Percentiles rank a stretch among this genome's conserved stretches.
phyloP scores from a whole-genome alignment of 495 filamentous ascomycete species.

The Lindgomyces ingoldianus region DNA sequence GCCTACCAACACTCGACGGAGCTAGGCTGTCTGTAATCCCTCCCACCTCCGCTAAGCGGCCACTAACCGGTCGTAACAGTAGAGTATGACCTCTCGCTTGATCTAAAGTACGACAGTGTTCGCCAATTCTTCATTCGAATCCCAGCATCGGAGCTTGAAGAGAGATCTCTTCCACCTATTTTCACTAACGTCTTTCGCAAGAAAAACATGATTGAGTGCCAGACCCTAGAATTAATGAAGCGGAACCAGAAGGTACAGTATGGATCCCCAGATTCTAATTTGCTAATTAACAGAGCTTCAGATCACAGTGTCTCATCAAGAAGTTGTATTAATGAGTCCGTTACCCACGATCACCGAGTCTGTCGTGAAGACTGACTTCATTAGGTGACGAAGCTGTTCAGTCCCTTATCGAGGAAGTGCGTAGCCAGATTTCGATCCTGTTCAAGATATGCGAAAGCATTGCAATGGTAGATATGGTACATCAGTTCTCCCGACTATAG shows the following conservation, averaged over 20 bases:
- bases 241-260: slow-evolving; percentile 45
- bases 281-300: slow-evolving; percentile 31
- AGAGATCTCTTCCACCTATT: slow-evolving; percentile 61
- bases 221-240: slow-evolving; percentile 81
- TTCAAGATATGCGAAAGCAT: slow-evolving; percentile 83
- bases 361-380: background rate
- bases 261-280: background rate
- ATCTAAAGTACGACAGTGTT: slow-evolving; percentile 72
- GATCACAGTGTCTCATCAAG: slow-evolving; percentile 75
- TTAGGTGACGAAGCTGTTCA: slow-evolving; percentile 63
- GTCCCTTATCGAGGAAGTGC: slow-evolving; percentile 65
- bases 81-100: slow-evolving; percentile 59
- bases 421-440: slow-evolving; percentile 65
- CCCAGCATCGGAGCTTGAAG: slow-evolving; percentile 61
- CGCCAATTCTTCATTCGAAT: slow-evolving; percentile 83
- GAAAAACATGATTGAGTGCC: slow-evolving; percentile 76
- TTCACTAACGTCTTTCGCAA: slow-evolving; percentile 77
- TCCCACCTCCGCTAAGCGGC: background rate
- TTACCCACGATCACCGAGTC: background rate
- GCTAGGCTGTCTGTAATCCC: slow-evolving; percentile 55
- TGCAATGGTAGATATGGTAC: slow-evolving; percentile 87
- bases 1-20: slow-evolving; percentile 67
- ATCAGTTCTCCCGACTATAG: background rate
- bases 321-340: slow-evolving; percentile 75
- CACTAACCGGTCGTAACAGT: slow-evolving; percentile 46